phyloP scores from a whole-genome alignment of 139 green algal genomes.

The Closterium sp. region DNA sequence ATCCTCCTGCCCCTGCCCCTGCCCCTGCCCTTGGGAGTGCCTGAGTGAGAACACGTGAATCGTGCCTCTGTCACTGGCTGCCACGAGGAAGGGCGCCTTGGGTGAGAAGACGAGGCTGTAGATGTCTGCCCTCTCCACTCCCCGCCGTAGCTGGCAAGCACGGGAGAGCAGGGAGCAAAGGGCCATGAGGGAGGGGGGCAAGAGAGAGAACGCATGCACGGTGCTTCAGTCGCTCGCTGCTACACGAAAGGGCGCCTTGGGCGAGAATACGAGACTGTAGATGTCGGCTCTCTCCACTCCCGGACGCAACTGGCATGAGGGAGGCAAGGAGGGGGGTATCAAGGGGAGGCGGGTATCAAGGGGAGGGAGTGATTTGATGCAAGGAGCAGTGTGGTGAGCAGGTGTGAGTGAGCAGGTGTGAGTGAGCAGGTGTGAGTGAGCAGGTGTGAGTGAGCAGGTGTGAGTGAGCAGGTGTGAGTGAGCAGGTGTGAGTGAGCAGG shows the following conservation, averaged over 20 bases:
- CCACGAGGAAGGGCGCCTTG: conserved; percentile 78
- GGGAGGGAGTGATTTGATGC: too few species aligned
- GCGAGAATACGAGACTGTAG: conserved; percentile 79
- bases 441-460: too few species aligned
- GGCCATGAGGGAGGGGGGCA: background rate
- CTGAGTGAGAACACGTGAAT: conserved; percentile 57
- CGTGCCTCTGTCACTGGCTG: conserved; percentile 87
- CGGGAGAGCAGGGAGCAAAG: background rate
- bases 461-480: too few species aligned
- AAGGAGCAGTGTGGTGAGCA: too few species aligned
- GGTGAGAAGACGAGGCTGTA: conserved; percentile 79
- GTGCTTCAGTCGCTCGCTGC: too few species aligned
- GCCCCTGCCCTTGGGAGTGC: background rate
- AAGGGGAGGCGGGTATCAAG: too few species aligned
- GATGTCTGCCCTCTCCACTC: conserved; percentile 65
- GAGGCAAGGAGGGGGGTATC: too few species aligned
- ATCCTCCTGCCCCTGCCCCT: background rate
- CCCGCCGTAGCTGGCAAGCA: background rate
- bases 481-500: too few species aligned
- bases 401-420: too few species aligned
- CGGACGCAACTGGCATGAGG: too few species aligned
- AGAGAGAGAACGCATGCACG: too few species aligned
- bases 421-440: too few species aligned
- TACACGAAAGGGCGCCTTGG: conserved; percentile 54
- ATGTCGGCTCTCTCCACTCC: conserved; percentile 83